Conservation (phyloP, 108 stramenopile species). For the Cyclostephanos invisitatus region DNA sequence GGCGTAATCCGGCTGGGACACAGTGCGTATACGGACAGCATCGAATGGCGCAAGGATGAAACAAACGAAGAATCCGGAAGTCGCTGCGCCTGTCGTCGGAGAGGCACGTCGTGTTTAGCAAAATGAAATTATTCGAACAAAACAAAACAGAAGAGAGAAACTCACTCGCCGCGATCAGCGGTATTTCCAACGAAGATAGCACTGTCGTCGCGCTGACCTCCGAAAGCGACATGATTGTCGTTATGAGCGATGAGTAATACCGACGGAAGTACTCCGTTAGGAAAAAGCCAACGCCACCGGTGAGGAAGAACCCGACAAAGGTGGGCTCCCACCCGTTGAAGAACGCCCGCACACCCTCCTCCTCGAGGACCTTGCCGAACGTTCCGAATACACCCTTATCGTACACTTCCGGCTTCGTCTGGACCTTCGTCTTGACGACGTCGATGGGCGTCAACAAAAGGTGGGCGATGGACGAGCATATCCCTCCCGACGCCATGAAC, state of each 20-base stretch:
- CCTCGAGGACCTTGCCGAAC: slow-evolving; percentile 61
- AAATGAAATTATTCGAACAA: too few relatives aligned
- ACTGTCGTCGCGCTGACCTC: slow-evolving; percentile 23
- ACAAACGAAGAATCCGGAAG: slow-evolving; percentile 55
- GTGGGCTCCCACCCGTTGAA: slow-evolving; percentile 87
- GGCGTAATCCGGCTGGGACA: slow-evolving; percentile 69
- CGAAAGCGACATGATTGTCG: slow-evolving; percentile 14
- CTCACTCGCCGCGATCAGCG: slow-evolving; percentile 32
- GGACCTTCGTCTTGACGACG: slow-evolving; percentile 82
- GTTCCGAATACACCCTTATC: slow-evolving; percentile 49
- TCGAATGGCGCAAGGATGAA: slow-evolving; percentile 74
- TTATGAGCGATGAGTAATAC: slow-evolving; percentile 32
- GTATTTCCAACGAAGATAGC: slow-evolving; percentile 38
- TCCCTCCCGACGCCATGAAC: slow-evolving; percentile 71
- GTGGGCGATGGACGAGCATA: slow-evolving; percentile 78
- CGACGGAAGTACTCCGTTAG: slow-evolving; percentile 75
- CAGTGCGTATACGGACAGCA: slow-evolving; percentile 67
- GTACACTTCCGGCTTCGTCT: slow-evolving; percentile 82
- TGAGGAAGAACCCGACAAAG: slow-evolving; percentile 77
- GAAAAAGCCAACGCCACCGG: slow-evolving; percentile 70
- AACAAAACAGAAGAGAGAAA: too few relatives aligned
- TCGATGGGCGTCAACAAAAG: slow-evolving; percentile 74
- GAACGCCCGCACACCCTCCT: slow-evolving; percentile 61
- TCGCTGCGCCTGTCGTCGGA: slow-evolving; percentile 10
- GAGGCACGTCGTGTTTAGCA: too few relatives aligned